These are phyloP conservation scores for Fusarium lateritium DNA, from an alignment of 2,329 filamentous ascomycete genomes.

Conservation along the genomic window DNA sequence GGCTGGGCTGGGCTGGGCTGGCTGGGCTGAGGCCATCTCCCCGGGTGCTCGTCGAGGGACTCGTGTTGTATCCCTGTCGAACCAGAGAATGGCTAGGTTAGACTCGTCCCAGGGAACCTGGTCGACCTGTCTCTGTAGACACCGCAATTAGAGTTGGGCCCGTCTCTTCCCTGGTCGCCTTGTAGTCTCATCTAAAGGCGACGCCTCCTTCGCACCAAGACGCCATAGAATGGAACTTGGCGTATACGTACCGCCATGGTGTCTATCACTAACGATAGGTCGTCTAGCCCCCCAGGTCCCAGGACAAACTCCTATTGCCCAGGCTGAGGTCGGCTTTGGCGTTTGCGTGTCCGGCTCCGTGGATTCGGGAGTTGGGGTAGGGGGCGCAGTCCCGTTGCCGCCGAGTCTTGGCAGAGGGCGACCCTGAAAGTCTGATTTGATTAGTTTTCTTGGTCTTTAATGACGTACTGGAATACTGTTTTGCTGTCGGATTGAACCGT, in stretches of 20 bases:
- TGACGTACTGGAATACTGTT: slow-evolving; percentile 11
- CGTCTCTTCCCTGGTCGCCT: slow-evolving; percentile 30
- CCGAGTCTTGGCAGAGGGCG: slow-evolving; percentile 46
- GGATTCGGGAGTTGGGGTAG: slow-evolving; percentile 39
- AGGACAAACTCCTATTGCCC: neutral
- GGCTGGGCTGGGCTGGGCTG: too few species aligned
- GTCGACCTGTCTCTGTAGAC: slow-evolving; percentile 20
- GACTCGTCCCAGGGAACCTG: slow-evolving; percentile 21
- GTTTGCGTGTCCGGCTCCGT: slow-evolving; percentile 34
- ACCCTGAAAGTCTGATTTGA: slow-evolving; percentile 41
- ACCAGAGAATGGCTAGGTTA: neutral
- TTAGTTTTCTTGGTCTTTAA: slow-evolving; percentile 6
- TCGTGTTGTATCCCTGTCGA: slow-evolving; percentile 36
- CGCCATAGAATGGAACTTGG: slow-evolving; percentile 19
- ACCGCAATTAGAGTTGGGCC: slow-evolving; percentile 44
- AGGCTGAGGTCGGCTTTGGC: slow-evolving; percentile 9
- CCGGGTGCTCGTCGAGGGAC: neutral
- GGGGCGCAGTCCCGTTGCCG: slow-evolving; percentile 41
- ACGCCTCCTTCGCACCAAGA: slow-evolving; percentile 36
- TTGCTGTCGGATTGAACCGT: slow-evolving; percentile 1
- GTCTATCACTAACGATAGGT: neutral
- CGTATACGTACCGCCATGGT: slow-evolving; percentile 22
- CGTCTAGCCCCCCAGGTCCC: neutral
- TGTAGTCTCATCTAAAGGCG: slow-evolving; percentile 5
- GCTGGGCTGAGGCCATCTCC: slow-evolving; percentile 20